phyloP scores from a whole-genome alignment of 441 rosid genomes.

The Pelargonium cotyledonis region DNA sequence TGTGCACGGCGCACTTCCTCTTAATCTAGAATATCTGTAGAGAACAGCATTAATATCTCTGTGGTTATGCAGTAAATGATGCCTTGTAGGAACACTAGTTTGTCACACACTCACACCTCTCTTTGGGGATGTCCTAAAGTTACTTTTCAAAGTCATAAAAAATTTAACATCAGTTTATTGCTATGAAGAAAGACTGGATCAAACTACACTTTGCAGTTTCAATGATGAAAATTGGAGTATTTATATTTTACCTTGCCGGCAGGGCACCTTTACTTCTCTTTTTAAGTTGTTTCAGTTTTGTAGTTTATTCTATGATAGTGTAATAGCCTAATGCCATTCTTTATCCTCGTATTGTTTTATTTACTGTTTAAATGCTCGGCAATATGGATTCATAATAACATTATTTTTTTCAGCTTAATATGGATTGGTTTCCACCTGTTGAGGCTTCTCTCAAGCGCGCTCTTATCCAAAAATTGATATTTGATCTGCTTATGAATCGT shows the following conservation, averaged over 20 bases:
- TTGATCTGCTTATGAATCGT: slow-evolving; percentile 46
- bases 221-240: not conserved
- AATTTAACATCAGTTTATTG: no score
- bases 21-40: no score
- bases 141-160: no score
- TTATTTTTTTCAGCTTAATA: slow-evolving; percentile 43
- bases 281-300: not conserved
- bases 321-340: not conserved
- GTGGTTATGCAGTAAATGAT: no score
- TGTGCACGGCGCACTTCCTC: no score
- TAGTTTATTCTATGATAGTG: not conserved
- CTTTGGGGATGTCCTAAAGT: no score
- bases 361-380: slow-evolving; percentile 4
- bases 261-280: not conserved
- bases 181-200: no score
- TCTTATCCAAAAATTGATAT: slow-evolving; percentile 53
- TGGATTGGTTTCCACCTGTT: slow-evolving; percentile 56
- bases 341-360: slow-evolving; percentile 5
- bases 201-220: not conserved
- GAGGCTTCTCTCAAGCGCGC: slow-evolving; percentile 70
- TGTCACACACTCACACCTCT: no score
- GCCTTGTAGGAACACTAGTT: no score
- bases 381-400: slow-evolving; percentile 10
- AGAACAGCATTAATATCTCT: no score
- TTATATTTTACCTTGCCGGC: not conserved